These are phyloP conservation scores for Coprinellus micaceus DNA, from an alignment of 768 basidiomycete species.

Conservation along the genomic window DNA sequence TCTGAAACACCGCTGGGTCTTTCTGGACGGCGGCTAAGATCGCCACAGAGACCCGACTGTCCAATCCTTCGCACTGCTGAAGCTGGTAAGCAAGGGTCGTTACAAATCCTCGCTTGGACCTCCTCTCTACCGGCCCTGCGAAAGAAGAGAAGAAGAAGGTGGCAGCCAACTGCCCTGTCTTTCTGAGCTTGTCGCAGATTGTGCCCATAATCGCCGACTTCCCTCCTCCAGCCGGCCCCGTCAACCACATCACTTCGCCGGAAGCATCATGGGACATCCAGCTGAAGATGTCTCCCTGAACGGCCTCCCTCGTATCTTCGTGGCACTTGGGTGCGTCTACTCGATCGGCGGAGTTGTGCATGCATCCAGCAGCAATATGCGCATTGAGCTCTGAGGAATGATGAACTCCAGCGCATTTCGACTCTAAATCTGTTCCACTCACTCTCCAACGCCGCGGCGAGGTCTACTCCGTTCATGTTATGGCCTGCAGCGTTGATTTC, in stretches of 20 bases:
- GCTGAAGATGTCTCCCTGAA: background rate
- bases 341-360: background rate
- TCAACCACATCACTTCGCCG: background rate
- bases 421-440: no score
- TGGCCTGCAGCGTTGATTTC: no score
- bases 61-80: background rate
- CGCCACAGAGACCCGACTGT: background rate
- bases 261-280: background rate
- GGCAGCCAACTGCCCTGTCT: background rate
- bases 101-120: background rate
- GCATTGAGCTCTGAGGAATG: no score
- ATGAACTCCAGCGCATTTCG: no score
- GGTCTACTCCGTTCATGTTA: no score
- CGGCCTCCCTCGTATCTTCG: background rate
- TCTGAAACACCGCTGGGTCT: background rate
- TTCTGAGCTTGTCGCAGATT: background rate
- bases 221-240: slow-evolving; percentile 3
- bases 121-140: background rate
- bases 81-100: slow-evolving; percentile 5
- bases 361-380: background rate
- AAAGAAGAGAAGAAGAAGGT: slow-evolving; percentile 3
- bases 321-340: slow-evolving; percentile 1
- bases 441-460: no score
- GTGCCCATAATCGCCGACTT: slow-evolving; percentile 1
- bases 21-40: background rate